Conservation (phyloP, 768 basidiomycete species). For the Suillus variegatus region DNA sequence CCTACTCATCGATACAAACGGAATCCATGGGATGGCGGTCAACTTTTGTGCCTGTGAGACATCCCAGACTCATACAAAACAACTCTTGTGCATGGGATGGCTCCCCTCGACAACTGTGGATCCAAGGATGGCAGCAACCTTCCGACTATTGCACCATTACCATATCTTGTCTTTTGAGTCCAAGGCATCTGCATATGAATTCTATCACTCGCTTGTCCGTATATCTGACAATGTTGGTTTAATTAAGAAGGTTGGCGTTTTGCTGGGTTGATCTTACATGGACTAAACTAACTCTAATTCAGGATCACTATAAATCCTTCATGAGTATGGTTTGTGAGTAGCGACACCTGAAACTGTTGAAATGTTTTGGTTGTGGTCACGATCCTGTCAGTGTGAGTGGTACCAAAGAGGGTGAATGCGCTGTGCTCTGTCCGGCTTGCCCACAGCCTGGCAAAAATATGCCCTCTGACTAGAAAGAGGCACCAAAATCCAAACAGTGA, state of each 20-base stretch:
- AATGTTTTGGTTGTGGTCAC: conserved; percentile 9
- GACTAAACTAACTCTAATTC: not conserved
- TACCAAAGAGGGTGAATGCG: conserved; percentile 4
- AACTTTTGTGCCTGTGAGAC: conserved; percentile 16
- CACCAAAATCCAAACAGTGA: not conserved
- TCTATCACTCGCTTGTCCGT: conserved; percentile 24
- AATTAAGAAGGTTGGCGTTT: not conserved
- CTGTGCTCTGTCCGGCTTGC: conserved; percentile 6
- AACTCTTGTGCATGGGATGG: conserved; percentile 13
- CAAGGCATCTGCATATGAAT: conserved; percentile 30
- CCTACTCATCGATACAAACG: conserved; percentile 23
- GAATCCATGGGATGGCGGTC: conserved; percentile 22
- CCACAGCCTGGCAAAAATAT: conserved; percentile 13
- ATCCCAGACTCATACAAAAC: conserved; percentile 9
- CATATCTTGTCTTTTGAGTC: conserved; percentile 32
- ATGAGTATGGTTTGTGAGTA: conserved; percentile 19
- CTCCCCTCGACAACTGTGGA: conserved; percentile 10
- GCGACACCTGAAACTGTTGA: conserved; percentile 19
- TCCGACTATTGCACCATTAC: conserved; percentile 22
- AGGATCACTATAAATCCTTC: conserved; percentile 22
- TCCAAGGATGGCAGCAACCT: not conserved
- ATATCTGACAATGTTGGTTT: conserved; percentile 28
- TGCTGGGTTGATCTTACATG: not conserved
- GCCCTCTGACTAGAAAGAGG: conserved; percentile 5
- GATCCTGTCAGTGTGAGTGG: not conserved